Evolutionary conservation across 768 basidiomycete genomes (phyloP).

Genomic region (Erythrobasidium yunnanense): DNA sequence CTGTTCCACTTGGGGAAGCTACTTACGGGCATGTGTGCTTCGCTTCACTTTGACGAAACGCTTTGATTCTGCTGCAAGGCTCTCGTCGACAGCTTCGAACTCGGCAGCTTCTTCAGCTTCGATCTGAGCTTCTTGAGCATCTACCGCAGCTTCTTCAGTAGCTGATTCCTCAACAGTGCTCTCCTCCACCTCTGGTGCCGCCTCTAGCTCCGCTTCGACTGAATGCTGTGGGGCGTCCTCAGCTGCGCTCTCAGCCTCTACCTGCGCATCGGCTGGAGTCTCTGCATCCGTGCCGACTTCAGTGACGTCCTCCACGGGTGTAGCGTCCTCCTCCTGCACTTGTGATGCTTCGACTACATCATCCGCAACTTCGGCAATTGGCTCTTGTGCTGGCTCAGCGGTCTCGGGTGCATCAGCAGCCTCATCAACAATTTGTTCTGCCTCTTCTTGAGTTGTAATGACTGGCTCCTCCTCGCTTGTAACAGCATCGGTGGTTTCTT

Average conservation of each 20-base stretch:
- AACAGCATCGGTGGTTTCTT: background rate
- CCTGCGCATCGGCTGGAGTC: background rate
- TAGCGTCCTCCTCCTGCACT: background rate
- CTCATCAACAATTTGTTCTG: too few relatives aligned
- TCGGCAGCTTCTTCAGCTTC: conserved; percentile 1
- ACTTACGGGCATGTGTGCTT: too few relatives aligned
- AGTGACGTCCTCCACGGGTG: background rate
- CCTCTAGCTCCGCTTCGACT: background rate
- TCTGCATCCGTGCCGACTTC: background rate
- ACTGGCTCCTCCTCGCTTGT: background rate
- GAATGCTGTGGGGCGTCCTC: background rate
- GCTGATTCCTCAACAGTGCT: background rate
- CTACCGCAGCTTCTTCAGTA: background rate
- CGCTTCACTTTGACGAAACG: too few relatives aligned
- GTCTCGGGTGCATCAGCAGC: too few relatives aligned
- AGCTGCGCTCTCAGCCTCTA: background rate
- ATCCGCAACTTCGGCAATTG: too few relatives aligned
- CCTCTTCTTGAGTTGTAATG: background rate
- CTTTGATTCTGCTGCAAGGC: too few relatives aligned
- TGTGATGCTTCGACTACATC: background rate
- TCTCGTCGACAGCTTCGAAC: too few relatives aligned
- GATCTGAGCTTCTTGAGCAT: background rate
- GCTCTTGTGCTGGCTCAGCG: too few relatives aligned
- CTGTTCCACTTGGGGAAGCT: too few relatives aligned
- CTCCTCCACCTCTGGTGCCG: background rate